Evolutionary conservation across 352 stramenopile genomes (phyloP).

Genomic region (Phytopythium delawarense): DNA sequence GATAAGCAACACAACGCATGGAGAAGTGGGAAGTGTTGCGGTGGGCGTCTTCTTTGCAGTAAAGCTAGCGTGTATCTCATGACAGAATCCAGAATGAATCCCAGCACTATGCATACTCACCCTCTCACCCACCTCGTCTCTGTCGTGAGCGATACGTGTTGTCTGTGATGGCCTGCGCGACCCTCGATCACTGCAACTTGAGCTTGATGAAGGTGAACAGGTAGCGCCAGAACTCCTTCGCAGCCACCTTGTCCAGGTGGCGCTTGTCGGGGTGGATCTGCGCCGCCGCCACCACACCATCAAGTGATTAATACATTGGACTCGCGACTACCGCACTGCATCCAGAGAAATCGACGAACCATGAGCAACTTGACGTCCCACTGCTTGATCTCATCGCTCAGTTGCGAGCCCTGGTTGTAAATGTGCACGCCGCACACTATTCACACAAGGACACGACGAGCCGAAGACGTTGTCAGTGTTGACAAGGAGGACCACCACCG

Average conservation of each 20-base stretch:
- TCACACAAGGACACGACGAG: background rate
- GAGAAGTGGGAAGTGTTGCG: background rate
- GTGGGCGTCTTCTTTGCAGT: background rate
- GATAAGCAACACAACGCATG: background rate
- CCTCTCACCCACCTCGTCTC: background rate
- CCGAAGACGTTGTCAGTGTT: background rate
- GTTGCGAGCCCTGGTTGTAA: conserved; percentile 77
- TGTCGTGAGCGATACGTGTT: background rate
- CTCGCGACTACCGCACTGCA: background rate
- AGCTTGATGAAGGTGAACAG: conserved; percentile 85
- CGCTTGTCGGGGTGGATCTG: conserved; percentile 89
- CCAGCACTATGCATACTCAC: background rate
- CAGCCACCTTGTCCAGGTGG: conserved; percentile 88
- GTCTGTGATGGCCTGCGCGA: background rate
- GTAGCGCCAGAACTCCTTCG: conserved; percentile 89
- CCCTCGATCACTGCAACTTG: conserved; percentile 57
- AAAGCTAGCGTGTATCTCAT: background rate
- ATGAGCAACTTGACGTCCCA: conserved; percentile 91
- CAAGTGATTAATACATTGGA: background rate
- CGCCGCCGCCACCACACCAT: background rate
- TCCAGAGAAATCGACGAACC: conserved; percentile 22
- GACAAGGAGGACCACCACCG: background rate
- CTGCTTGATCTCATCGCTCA: conserved; percentile 83
- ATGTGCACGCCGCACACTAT: conserved; percentile 81
- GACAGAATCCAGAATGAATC: background rate